These are phyloP conservation scores for Plasmopara muralis DNA, from an alignment of 352 stramenopile genomes.

Conservation along the genomic window DNA sequence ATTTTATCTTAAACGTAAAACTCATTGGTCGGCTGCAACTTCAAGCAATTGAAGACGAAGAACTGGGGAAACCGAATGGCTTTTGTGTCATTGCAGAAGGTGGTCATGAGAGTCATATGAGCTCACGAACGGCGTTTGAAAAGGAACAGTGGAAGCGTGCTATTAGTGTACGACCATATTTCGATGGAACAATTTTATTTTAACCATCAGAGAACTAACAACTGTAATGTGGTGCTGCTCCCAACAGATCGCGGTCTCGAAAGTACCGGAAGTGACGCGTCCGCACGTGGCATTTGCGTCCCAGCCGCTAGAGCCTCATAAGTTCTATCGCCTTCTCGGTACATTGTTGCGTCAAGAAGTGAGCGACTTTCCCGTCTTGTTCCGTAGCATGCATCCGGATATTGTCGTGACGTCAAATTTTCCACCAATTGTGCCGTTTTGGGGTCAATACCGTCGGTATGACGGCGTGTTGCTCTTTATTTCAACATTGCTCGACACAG, in stretches of 20 bases:
- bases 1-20: conserved; percentile 77
- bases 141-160: conserved; percentile 79
- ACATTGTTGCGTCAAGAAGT: conserved; percentile 62
- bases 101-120: conserved; percentile 60
- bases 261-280: conserved; percentile 33
- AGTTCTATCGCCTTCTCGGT: conserved; percentile 71
- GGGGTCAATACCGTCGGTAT: conserved; percentile 78
- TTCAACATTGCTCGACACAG: conserved; percentile 71
- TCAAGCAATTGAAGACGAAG: conserved; percentile 59
- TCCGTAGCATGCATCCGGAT: conserved; percentile 73
- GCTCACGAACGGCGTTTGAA: conserved; percentile 69
- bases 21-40: conserved; percentile 71
- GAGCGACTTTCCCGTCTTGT: conserved; percentile 64
- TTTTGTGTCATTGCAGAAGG: conserved; percentile 66
- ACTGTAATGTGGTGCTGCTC: conserved; percentile 20
- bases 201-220: conserved; percentile 31
- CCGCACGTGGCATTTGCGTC: conserved; percentile 65
- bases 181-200: conserved; percentile 3
- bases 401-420: conserved; percentile 78
- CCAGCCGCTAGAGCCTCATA: conserved; percentile 52
- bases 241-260: conserved; percentile 2
- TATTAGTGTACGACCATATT: conserved; percentile 32
- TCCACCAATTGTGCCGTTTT: conserved; percentile 81
- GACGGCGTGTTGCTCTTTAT: conserved; percentile 76
- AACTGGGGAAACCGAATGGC: conserved; percentile 54